A percentile compares a stretch with the other conserved stretches of the same genome.
These are phyloP conservation scores for Nephelium lappaceum DNA, from an alignment of 345 rosid genomes.

Conservation along the genomic window DNA sequence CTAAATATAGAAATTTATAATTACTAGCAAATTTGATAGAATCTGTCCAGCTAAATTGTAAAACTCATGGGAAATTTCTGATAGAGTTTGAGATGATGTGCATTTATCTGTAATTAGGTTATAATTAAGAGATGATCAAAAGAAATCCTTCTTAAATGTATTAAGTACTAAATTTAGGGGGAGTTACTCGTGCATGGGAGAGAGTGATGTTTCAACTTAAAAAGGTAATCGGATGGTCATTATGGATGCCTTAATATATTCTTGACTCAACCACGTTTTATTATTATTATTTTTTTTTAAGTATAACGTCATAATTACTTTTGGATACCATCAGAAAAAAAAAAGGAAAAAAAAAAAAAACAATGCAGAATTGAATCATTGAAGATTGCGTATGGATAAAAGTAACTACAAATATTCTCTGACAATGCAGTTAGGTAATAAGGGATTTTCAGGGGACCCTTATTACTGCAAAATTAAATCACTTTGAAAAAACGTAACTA, in stretches of 20 bases:
- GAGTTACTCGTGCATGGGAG: background rate
- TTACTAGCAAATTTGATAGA: too few relatives aligned
- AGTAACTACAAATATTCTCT: background rate
- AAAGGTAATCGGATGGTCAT: background rate
- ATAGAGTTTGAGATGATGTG: too few relatives aligned
- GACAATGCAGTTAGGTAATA: background rate
- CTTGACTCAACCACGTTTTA: background rate
- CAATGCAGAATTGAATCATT: background rate
- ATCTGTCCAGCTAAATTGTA: too few relatives aligned
- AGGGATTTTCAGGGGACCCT: constrained; percentile 17
- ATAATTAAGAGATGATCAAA: too few relatives aligned
- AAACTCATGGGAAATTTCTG: too few relatives aligned
- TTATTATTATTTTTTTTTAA: too few relatives aligned
- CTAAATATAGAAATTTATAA: too few relatives aligned
- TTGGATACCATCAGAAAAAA: background rate
- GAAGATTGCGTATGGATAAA: background rate
- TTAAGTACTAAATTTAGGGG: too few relatives aligned
- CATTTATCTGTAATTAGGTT: too few relatives aligned
- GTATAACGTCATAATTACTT: background rate
- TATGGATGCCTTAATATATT: background rate
- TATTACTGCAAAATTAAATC: background rate
- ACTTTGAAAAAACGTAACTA: constrained; percentile 1
- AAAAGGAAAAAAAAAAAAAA: too few relatives aligned
- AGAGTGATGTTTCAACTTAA: background rate
- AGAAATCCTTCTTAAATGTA: too few relatives aligned